Evolutionary conservation across 2,329 filamentous ascomycete genomes (phyloP), one percentile per base, ranked within the genome.

Genomic region (Paraphaeosphaeria sporulosa): DNA sequence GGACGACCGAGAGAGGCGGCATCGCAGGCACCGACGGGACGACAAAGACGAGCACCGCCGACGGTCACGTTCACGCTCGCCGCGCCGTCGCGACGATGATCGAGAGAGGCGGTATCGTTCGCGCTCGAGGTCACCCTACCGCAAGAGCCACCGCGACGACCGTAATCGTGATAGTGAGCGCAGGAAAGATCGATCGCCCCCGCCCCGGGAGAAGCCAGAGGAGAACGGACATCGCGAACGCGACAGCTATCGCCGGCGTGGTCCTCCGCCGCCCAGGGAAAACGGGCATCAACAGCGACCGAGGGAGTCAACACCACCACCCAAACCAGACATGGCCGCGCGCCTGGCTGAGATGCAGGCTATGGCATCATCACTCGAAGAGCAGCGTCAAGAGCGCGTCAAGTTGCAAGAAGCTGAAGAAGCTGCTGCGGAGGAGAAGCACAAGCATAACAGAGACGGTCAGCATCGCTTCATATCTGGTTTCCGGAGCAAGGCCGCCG

Each of bases 301-400:
- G 64, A 66, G 32, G 68, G 65, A 53, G 61, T 64, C 42, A 46
- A 34, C 52, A 7, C 42, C 52, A 19, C 52, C 52, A 19, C 42
- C 27, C 6, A 38, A 54, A 44, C 42, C 40, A 13, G 52, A 55
- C 15, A 55, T 46, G 15, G 73, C 69, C 2, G 74, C 75, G 36
- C 73, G 69, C 30, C 67, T 77, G 8, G 73, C 74, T 13, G 62
- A 65, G 12, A 77, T 77, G 75, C 74, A 76, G 58, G 71, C 70
- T 17, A 71, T 73, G 43, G 75, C 75, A 0, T 62, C 67, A 7
- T 71, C 71, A 6, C 64, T 76, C 0, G 75, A 77, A 61, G 62
- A 70, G 54, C 66, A 76, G 59, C 75, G 75, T 1, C 64, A 62
- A 12, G 71, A 77, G 60, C 73, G 74, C 21, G 73, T 77, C 1